Conservation (phyloP, 1,284 basidiomycete genomes). For the Cutaneotrichosporon sp. region DNA sequence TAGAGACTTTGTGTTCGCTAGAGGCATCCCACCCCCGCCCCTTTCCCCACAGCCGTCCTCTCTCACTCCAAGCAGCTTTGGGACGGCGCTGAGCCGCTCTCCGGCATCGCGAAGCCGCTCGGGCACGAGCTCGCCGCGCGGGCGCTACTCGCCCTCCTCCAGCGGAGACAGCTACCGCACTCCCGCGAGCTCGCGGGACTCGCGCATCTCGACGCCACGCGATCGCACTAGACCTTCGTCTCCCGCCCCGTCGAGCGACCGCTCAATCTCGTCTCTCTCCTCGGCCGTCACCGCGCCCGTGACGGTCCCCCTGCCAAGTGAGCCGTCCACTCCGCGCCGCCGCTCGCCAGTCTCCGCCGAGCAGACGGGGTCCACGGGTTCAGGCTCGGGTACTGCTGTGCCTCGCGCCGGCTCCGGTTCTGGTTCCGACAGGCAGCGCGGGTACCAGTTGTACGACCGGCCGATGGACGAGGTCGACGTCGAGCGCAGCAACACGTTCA, state of each 20-base stretch:
- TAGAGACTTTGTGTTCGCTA: slow-evolving; percentile 44
- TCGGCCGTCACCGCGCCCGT: neutral
- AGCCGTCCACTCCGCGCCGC: neutral
- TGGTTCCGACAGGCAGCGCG: neutral
- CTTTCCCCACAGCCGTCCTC: slow-evolving; percentile 11
- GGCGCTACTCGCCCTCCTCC: neutral
- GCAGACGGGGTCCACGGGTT: neutral
- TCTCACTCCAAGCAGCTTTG: neutral
- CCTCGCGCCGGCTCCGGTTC: neutral
- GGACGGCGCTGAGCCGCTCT: neutral
- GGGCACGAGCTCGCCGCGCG: neutral
- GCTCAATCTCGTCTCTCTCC: neutral
- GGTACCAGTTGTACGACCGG: slow-evolving; percentile 19
- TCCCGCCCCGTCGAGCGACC: neutral
- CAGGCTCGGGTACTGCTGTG: neutral
- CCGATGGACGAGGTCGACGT: slow-evolving; percentile 14
- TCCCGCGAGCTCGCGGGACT: neutral
- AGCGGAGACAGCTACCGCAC: neutral
- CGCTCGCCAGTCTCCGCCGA: neutral
- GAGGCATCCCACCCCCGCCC: slow-evolving; percentile 38
- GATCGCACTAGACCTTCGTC: neutral
- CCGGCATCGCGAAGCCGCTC: neutral
- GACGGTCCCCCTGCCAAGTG: neutral
- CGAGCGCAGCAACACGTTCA: slow-evolving; percentile 4
- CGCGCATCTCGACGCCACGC: neutral